Evolutionary conservation across 2,329 filamentous ascomycete species (phyloP).

Genomic region (Aplosporella prunicola): DNA sequence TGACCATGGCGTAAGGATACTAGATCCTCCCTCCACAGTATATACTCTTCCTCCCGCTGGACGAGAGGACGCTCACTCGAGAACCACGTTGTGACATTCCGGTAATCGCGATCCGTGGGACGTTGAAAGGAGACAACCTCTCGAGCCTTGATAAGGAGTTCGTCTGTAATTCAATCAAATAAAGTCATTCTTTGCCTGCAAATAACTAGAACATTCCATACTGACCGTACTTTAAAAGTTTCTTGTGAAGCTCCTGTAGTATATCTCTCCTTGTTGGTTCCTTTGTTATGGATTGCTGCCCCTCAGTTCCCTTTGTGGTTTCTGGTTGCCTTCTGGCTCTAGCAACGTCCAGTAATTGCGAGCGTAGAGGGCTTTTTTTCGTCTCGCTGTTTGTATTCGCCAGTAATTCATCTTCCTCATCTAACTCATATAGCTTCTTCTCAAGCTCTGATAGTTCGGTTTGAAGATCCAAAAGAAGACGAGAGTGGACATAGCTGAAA

Average conservation of each 20-base stretch:
- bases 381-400: no score
- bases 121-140: slow-evolving; percentile 19
- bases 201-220: not conserved
- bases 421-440: slow-evolving; percentile 17
- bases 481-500: slow-evolving; percentile 22
- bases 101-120: slow-evolving; percentile 20
- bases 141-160: slow-evolving; percentile 21
- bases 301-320: slow-evolving; percentile 5
- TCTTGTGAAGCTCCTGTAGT: slow-evolving; percentile 15
- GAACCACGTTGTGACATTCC: slow-evolving; percentile 21
- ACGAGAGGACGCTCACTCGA: slow-evolving; percentile 15
- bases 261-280: slow-evolving; percentile 14
- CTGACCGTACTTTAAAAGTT: slow-evolving; percentile 14
- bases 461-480: slow-evolving; percentile 19
- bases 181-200: no score
- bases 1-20: slow-evolving; percentile 20
- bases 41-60: slow-evolving; percentile 17
- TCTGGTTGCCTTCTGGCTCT: not conserved
- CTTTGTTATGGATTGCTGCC: slow-evolving; percentile 6
- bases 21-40: slow-evolving; percentile 23
- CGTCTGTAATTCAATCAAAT: no score
- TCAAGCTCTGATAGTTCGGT: slow-evolving; percentile 18
- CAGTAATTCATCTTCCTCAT: slow-evolving; percentile 12
- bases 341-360: no score
- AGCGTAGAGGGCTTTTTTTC: no score